A percentile compares a stretch with the other conserved stretches of the same genome.
phyloP scores from a whole-genome alignment of 2,329 filamentous ascomycete genomes.

The Pestalotiopsis sp. region DNA sequence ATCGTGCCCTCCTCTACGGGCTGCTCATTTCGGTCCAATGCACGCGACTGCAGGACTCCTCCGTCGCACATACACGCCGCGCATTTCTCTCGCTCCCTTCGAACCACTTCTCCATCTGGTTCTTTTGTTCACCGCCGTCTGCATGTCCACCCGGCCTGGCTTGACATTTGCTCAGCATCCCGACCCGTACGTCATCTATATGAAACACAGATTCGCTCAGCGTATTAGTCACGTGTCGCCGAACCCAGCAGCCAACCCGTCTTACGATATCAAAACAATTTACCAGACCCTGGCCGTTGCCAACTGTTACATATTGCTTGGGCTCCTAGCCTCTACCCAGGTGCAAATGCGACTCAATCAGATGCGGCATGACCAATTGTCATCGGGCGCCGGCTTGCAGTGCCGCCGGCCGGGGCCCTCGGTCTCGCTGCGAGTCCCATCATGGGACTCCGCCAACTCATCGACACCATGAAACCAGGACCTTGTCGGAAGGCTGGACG shows the following conservation, averaged over 20 bases:
- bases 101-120: not conserved
- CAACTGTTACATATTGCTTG: not conserved
- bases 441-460: not conserved
- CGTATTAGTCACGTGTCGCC: not conserved
- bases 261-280: not conserved
- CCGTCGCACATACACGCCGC: not conserved
- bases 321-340: not conserved
- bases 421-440: not conserved
- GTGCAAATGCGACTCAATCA: not conserved
- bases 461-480: not conserved
- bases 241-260: not conserved
- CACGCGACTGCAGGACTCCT: slow-evolving; percentile 6
- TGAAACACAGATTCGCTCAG: slow-evolving; percentile 4
- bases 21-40: slow-evolving; percentile 12
- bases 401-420: not conserved
- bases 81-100: not conserved
- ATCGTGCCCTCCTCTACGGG: not conserved
- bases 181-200: slow-evolving; percentile 1
- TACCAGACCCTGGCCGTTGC: not conserved
- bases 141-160: not conserved
- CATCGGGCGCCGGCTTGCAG: not conserved
- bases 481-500: not conserved
- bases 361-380: not conserved
- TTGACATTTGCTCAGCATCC: not conserved
- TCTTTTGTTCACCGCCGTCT: slow-evolving; percentile 4